Conservation (phyloP, 441 rosid genomes). For the Eutrema salsugineum region DNA sequence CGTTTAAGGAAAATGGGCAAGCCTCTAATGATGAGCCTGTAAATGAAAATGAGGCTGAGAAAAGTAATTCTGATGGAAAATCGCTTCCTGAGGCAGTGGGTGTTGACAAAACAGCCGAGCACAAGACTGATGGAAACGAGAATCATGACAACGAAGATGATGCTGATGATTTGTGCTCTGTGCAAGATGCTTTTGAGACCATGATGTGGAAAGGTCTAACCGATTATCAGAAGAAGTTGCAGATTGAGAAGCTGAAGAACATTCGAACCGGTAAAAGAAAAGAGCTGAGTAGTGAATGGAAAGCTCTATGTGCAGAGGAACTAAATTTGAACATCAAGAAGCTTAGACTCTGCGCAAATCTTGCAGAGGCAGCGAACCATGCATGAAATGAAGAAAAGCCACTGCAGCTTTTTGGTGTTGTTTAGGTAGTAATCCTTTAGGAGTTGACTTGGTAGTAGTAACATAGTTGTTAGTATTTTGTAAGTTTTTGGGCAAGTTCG, state of each 20-base stretch:
- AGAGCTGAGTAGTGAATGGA: conserved; percentile 25
- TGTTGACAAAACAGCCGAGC: background rate
- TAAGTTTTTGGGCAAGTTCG: background rate
- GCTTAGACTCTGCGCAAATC: background rate
- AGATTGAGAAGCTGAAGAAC: conserved; percentile 19
- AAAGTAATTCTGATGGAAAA: background rate
- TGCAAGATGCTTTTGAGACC: conserved; percentile 19
- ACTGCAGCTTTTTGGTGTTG: background rate
- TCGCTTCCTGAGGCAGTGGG: background rate
- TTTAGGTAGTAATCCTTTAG: background rate
- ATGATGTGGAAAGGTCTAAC: conserved; percentile 3
- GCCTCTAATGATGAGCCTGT: background rate
- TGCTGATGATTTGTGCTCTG: background rate
- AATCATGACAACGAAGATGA: background rate
- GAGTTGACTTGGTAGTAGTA: background rate
- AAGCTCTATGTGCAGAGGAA: conserved; percentile 1
- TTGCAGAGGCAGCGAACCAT: conserved; percentile 17
- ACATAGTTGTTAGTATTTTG: background rate
- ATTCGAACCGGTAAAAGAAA: background rate
- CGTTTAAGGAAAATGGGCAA: background rate
- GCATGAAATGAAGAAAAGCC: background rate
- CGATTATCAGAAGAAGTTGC: conserved; percentile 10
- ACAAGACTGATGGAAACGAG: background rate
- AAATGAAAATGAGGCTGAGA: background rate
- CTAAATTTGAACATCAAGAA: background rate